These are phyloP conservation scores for Eucalyptus regnans DNA, from an alignment of 345 rosid species.

Conservation along the genomic window DNA sequence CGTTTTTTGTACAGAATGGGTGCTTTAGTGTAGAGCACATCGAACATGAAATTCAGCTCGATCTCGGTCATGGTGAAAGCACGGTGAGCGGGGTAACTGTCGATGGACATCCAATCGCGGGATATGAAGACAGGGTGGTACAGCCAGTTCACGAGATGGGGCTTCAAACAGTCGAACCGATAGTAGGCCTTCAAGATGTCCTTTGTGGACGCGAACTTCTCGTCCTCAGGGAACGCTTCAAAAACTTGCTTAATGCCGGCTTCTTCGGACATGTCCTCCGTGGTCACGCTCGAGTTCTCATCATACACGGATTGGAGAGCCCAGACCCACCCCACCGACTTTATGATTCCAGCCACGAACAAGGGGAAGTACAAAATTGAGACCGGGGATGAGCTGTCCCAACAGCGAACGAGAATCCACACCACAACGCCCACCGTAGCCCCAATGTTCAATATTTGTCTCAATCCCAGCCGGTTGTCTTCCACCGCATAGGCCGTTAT, in stretches of 20 bases:
- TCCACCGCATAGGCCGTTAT: neutral
- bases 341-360: neutral
- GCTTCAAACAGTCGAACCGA: neutral
- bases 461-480: neutral
- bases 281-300: neutral
- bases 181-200: neutral
- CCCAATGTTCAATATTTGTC: neutral
- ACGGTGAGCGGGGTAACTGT: neutral
- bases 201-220: neutral
- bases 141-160: neutral
- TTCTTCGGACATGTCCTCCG: neutral
- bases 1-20: neutral
- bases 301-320: neutral
- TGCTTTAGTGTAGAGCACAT: slow-evolving; percentile 25
- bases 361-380: neutral
- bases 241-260: neutral
- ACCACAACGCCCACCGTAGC: neutral
- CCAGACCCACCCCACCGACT: neutral
- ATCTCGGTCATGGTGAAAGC: slow-evolving; percentile 16
- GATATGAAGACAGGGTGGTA: neutral
- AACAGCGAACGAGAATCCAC: neutral
- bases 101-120: neutral
- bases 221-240: neutral
- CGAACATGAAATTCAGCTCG: slow-evolving; percentile 27
- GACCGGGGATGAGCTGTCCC: neutral